These are phyloP conservation scores for Epichloe baconii DNA, from an alignment of 2,329 filamentous ascomycete species.

Conservation along the genomic window DNA sequence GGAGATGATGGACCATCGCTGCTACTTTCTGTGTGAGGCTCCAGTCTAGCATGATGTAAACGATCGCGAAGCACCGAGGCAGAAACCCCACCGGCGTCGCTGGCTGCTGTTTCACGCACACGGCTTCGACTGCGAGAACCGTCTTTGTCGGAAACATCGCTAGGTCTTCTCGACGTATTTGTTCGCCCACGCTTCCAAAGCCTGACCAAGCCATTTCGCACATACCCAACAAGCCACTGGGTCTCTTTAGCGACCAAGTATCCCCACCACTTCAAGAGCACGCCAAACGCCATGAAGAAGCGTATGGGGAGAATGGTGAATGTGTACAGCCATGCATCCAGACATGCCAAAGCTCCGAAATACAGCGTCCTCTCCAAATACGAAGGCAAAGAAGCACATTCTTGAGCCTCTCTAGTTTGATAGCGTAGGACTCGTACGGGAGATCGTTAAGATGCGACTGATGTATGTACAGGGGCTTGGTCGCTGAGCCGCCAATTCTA, in stretches of 20 bases:
- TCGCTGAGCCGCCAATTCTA: slow-evolving; percentile 48
- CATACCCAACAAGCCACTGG: slow-evolving; percentile 58
- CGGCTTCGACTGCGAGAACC: slow-evolving; percentile 27
- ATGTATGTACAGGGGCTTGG: slow-evolving; percentile 56
- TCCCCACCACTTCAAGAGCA: slow-evolving; percentile 68
- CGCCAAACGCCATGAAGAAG: slow-evolving; percentile 66
- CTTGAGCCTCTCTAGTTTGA: slow-evolving; percentile 82
- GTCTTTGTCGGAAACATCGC: slow-evolving; percentile 22
- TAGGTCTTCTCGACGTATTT: slow-evolving; percentile 22
- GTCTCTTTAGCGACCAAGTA: slow-evolving; percentile 59
- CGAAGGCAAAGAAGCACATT: slow-evolving; percentile 78
- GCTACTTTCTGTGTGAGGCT: slow-evolving; percentile 1
- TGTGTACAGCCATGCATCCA: slow-evolving; percentile 93
- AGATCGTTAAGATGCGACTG: slow-evolving; percentile 41
- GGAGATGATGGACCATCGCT: slow-evolving; percentile 6
- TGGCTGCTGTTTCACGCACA: slow-evolving; percentile 15
- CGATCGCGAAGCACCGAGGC: slow-evolving; percentile 6
- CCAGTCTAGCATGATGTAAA: not conserved
- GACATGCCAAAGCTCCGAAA: slow-evolving; percentile 80
- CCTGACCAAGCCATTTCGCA: slow-evolving; percentile 66
- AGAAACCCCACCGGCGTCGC: slow-evolving; percentile 5
- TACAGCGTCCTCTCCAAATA: slow-evolving; percentile 73
- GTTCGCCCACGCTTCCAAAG: slow-evolving; percentile 54
- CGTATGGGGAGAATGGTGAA: slow-evolving; percentile 90
- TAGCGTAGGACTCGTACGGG: slow-evolving; percentile 82